Conservation (phyloP, 495 filamentous ascomycete genomes). For the Tuber indicum region DNA sequence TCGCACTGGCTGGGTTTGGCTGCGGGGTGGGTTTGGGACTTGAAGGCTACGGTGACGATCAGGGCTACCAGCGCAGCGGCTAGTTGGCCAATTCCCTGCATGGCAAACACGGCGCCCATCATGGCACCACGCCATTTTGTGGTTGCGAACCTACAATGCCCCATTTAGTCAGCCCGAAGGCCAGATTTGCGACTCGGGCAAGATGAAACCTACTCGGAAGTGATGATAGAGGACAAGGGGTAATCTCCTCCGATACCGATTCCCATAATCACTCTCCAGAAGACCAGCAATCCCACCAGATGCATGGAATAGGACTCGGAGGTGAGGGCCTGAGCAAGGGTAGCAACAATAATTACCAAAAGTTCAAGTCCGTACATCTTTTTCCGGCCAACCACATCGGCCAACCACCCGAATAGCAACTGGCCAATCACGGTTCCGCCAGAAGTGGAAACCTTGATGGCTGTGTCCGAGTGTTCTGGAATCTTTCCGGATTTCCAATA, state of each 20-base stretch:
- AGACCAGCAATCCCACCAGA: constrained; percentile 70
- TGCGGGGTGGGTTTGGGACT: constrained; percentile 52
- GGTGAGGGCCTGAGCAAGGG: constrained; percentile 67
- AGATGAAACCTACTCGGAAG: constrained; percentile 58
- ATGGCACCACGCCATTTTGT: constrained; percentile 81
- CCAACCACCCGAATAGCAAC: constrained; percentile 70
- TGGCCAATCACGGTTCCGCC: constrained; percentile 82
- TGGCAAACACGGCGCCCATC: constrained; percentile 83
- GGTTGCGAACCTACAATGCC: constrained; percentile 58
- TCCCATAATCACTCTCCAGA: constrained; percentile 85
- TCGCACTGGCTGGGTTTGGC: constrained; percentile 50
- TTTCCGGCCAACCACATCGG: constrained; percentile 72
- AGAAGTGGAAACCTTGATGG: constrained; percentile 84
- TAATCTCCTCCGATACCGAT: constrained; percentile 83
- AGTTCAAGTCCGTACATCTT: constrained; percentile 83
- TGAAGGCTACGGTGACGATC: constrained; percentile 65
- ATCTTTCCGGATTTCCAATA: constrained; percentile 61
- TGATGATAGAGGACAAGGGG: constrained; percentile 77
- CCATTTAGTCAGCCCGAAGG: constrained; percentile 1
- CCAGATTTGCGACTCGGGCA: not conserved
- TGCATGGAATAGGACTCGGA: constrained; percentile 61
- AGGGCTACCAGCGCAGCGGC: constrained; percentile 64
- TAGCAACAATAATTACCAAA: constrained; percentile 80
- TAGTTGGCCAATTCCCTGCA: constrained; percentile 76
- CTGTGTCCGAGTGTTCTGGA: constrained; percentile 62